phyloP scores from a whole-genome alignment of 805 yeast genomes.

The Saccharomyces mikatae region DNA sequence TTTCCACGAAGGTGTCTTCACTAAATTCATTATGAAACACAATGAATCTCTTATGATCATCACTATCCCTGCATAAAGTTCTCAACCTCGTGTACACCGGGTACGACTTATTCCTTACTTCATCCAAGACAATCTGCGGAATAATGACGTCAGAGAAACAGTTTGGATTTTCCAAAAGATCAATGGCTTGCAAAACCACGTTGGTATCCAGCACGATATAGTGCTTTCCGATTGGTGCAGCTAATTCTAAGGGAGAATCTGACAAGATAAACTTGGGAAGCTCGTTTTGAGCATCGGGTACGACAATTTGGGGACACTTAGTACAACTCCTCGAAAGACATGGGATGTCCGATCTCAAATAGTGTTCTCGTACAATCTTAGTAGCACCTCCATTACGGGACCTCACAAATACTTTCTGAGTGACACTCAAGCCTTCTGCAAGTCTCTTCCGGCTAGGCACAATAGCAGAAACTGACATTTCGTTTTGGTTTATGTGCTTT shows the following conservation, averaged over 20 bases:
- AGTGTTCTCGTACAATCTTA: constrained; percentile 86
- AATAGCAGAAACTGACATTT: constrained; percentile 13
- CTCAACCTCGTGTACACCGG: constrained; percentile 84
- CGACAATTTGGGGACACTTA: constrained; percentile 45
- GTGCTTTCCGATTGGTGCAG: constrained; percentile 52
- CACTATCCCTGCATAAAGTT: constrained; percentile 52
- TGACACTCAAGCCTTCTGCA: constrained; percentile 51
- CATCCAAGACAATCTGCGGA: constrained; percentile 94
- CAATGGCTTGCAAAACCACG: constrained; percentile 80
- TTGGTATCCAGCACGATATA: constrained; percentile 84
- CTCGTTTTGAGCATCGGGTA: constrained; percentile 59
- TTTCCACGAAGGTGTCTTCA: constrained; percentile 55
- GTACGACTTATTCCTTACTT: constrained; percentile 76
- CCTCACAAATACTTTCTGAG: constrained; percentile 85
- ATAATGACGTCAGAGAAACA: constrained; percentile 83
- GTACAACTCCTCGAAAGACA: constrained; percentile 71
- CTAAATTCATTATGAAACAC: constrained; percentile 92
- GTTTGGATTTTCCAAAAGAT: constrained; percentile 66
- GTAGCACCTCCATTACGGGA: constrained; percentile 85
- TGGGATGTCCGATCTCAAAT: constrained; percentile 84
- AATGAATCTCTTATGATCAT: constrained; percentile 65
- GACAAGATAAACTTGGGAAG: constrained; percentile 61
- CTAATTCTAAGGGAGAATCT: constrained; percentile 44
- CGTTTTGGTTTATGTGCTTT: neutral
- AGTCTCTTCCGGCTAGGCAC: constrained; percentile 36